Evolutionary conservation across 768 basidiomycete genomes (phyloP), one percentile per base, ranked within the genome.

Genomic region (Sporobolomyces phaffii): DNA sequence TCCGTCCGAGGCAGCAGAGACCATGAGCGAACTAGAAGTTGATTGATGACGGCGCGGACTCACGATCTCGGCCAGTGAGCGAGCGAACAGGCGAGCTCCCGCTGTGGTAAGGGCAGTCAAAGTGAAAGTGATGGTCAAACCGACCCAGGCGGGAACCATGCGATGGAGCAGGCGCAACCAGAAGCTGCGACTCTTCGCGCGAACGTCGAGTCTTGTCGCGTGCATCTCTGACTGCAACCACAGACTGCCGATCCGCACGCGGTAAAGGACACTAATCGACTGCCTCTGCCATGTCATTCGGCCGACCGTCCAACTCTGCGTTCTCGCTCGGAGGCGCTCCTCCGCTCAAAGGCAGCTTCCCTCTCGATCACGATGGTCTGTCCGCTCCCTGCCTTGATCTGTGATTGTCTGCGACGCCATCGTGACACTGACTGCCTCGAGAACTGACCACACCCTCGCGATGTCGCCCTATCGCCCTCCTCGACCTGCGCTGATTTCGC

Each of bases 311-410:
- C 17, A 73, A 65, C 43, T 74, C 77, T 41, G 64, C 72, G 11
- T 70, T 68, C 26, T 76, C 76, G 72, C 76, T 76, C 58, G 73
- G 77, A 41, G 68, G 74, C 4, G 77, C 77, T 7, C 77, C 78
- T 33, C 74, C 75, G 9, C 56, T 45, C 28, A 56, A 76, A 50
- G 78, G 78, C 11, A 75, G 74, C 20, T 80, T 80, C 60, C 79
- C 79, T 24, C 73, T 80, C 9, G 79, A 80, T 68, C 79, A 80
- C 50, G 79, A 80, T 57, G 79, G 79, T 79, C 61, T 47, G 75
- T 72, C n/a, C n/a, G n/a, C n/a, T n/a, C n/a, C n/a, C n/a, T n/a
- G n/a, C n/a, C n/a, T n/a, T n/a, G n/a, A n/a, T n/a, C n/a, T n/a
- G n/a, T 20, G 1, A 10, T 40, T 15, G 18, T 45, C 31, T 7